A percentile compares a stretch with the other conserved stretches of the same genome.
These are phyloP conservation scores for Linderina pennispora DNA, from an alignment of 192 early-diverging fungal species.

Conservation along the genomic window DNA sequence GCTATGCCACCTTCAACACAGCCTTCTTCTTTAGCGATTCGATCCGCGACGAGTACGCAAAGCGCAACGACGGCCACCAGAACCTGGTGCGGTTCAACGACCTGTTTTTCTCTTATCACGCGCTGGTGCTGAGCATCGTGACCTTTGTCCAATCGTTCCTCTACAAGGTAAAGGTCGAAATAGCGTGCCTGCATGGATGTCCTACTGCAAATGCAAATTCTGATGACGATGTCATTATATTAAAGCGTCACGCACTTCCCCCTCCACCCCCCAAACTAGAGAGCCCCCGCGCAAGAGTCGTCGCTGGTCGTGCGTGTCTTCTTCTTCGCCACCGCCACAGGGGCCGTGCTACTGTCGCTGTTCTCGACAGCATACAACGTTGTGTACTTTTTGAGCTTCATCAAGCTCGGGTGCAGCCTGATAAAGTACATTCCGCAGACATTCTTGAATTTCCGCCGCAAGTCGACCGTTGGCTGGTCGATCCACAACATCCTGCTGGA, in stretches of 20 bases:
- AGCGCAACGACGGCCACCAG: constrained; percentile 56
- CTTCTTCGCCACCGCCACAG: constrained; percentile 10
- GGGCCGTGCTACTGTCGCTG: constrained; percentile 1
- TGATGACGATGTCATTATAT: too few relatives aligned
- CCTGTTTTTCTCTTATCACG: constrained; percentile 85
- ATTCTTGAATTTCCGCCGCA: constrained; percentile 61
- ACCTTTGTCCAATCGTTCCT: constrained; percentile 59
- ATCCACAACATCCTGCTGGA: constrained; percentile 87
- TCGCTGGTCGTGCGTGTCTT: constrained; percentile 7
- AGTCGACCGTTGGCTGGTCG: constrained; percentile 87
- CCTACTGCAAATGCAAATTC: too few relatives aligned
- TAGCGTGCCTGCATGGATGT: not conserved
- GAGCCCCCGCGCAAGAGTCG: constrained; percentile 11
- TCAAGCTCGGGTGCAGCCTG: constrained; percentile 75
- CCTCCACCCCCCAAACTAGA: too few relatives aligned
- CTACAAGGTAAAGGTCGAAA: constrained; percentile 53
- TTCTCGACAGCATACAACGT: constrained; percentile 44
- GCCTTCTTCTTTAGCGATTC: constrained; percentile 61
- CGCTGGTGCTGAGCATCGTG: constrained; percentile 54
- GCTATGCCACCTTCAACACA: constrained; percentile 77
- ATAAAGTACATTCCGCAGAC: constrained; percentile 76
- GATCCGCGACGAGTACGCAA: constrained; percentile 65
- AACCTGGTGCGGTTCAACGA: constrained; percentile 79
- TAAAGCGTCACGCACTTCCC: too few relatives aligned
- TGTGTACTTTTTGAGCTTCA: constrained; percentile 66